Base-by-base conservation (phyloP, 108 stramenopile genomes). In the Cylindrotheca closterium region DNA sequence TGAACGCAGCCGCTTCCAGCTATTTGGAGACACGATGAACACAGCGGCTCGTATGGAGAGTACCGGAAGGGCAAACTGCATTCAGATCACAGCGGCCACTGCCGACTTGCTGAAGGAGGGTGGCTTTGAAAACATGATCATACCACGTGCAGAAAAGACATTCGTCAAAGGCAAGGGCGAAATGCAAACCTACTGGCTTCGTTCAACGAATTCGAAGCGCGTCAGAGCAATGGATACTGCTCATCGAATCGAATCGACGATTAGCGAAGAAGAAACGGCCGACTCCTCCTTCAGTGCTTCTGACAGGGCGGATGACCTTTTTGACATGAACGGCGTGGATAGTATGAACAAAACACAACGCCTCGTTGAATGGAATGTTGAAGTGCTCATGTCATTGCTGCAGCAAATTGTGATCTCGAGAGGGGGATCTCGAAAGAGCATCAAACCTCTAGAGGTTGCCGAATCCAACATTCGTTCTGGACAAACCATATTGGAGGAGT, bases 11-110 rank as follows among this genome's bases (percentile, higher is more conserved):
- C 67, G 67, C 4, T 85, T 78, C 67, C 56, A 63, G 23, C 37
- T 75, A 19, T 67, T 76, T 51, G 75, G 75, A 1, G 75, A 76
- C 56, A 79, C 83, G 1, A 81, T 87, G 17, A 87, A 84, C 48
- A 73, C 77, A 8, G 56, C 83, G 8, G 49, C 71, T 17, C 62
- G 86, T 12, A 84, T 87, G 80, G 83, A 87, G 56, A 74, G 70
- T 25, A 73, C 73, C 50, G 70, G 69, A 10, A 30, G 32, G 8
- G 31, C 51, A 10, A 74, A 60, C 29, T 55, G 59, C 24, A 80
- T 87, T 24, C 83, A 84, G 12, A 58, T 79, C 24, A 84, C 86
- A 1, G 63, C 76, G 26, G 53, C 32, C 17, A 59, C 86, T 26
- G 80, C 83, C 2, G 45, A 71, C 5, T 30, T 84, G 12, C 31